phyloP scores from a whole-genome alignment of 805 yeast species.

The Lipomyces anomalus region DNA sequence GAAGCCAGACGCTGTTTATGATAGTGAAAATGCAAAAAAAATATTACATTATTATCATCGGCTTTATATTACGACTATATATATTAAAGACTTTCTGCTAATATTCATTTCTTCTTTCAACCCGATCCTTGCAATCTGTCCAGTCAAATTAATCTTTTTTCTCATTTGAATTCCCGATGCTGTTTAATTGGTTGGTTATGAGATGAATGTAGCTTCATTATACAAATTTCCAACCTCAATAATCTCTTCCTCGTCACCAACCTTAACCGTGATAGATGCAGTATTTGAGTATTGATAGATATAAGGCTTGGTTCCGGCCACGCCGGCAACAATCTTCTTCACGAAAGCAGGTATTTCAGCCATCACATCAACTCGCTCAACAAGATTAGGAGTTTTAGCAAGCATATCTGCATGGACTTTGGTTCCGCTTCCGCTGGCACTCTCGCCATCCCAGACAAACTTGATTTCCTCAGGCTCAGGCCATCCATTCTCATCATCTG shows the following conservation, averaged over 20 bases:
- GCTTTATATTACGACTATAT: too few relatives aligned
- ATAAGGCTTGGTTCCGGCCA: conserved; percentile 94
- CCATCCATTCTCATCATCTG: conserved; percentile 84
- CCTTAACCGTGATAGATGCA: conserved; percentile 43
- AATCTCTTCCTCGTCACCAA: conserved; percentile 38
- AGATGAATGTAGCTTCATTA: conserved; percentile 77
- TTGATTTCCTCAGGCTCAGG: conserved; percentile 66
- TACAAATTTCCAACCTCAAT: conserved; percentile 61
- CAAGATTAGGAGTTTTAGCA: conserved; percentile 57
- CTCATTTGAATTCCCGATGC: too few relatives aligned
- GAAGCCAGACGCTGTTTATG: too few relatives aligned
- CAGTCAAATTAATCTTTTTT: too few relatives aligned
- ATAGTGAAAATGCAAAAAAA: too few relatives aligned
- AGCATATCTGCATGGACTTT: conserved; percentile 29
- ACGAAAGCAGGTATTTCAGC: conserved; percentile 92
- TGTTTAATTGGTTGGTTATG: too few relatives aligned
- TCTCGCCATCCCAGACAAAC: conserved; percentile 51
- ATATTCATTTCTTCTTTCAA: too few relatives aligned
- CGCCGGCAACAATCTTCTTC: conserved; percentile 86
- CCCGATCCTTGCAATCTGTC: too few relatives aligned
- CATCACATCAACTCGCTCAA: conserved; percentile 96
- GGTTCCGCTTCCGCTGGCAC: conserved; percentile 40
- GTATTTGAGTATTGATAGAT: conserved; percentile 84
- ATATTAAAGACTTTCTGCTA: too few relatives aligned
- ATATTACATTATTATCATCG: too few relatives aligned